Evolutionary conservation across 192 early-diverging fungal species (phyloP), one percentile per base, ranked within the genome.

Genomic region (Backusella tarrabulga): DNA sequence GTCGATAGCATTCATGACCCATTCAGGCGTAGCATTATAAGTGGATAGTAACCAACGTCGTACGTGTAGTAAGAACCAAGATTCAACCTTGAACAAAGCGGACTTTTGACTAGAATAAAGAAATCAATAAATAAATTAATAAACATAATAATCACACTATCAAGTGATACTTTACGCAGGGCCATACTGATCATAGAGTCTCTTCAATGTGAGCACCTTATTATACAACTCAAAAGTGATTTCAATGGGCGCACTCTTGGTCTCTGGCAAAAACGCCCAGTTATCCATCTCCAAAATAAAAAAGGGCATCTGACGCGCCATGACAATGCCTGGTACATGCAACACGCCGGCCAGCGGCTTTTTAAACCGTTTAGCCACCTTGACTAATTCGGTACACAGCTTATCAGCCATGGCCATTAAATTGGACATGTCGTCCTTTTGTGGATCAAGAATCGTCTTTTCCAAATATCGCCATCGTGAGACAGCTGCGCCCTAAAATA

Each of bases 1-100:
- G n/a, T 84, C 71, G 35, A 93, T 89, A 6, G 92, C 90, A 69
- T 84, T 86, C 35, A 80, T 79, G 9, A 93, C 91, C 93, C 94
- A 95, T 38, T 90, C 91, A 5, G 84, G 76, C 69, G 91, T 92
- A n/a, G 88, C 87, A 7, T 78, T 71, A 66, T 94, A 88, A 21
- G 90, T 90, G 0, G 81, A 81, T 15, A 86, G 77, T 52, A 96
- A 75, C 88, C 91, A 95, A 56, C 87, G 82, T 12, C 83, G 79
- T n/a, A 96, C 90, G 75, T 91, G 90, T 2, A 89, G 88, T 23
- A 82, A 77, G 75, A 96, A 96, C 88, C 89, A 93, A 2, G 76
- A 83, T 67, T 93, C 92, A 66, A 93, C 88, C 67, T 93, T 90
- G 74, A 94, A 91, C 38, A 87, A 76, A 40, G 79, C 75, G 14